Evolutionary conservation across 2,329 filamentous ascomycete genomes (phyloP), one percentile per base, ranked within the genome.

Genomic region (Colletotrichum sp.): DNA sequence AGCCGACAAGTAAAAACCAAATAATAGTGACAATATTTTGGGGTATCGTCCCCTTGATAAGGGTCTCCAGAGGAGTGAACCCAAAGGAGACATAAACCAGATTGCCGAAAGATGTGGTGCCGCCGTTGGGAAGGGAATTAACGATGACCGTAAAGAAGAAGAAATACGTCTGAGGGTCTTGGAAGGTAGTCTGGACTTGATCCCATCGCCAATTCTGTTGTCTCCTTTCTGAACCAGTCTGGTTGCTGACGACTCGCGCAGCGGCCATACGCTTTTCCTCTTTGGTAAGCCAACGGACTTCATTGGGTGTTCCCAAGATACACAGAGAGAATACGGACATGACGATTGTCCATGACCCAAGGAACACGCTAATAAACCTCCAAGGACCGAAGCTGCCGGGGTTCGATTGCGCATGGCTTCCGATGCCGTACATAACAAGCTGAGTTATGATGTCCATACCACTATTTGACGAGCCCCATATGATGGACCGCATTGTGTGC

Each of bases 151-250:
- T 26, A 12, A 57, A 9, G 24, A 57, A 57, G 52, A 57, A 57
- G 52, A 26, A 57, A 21, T 57, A 57, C 0, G 52, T 57, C 52
- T 16, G 52, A 26, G 52, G 52, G 15, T 26, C 52, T 0, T 0
- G 4, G 21, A 57, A 57, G 3, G 12, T 57, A 21, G 52, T 57
- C 0, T 6, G 0, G 0, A 57, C 21, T 16, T 57, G 52, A 0
- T 26, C 24, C 2, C 52, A 57, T 57, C 0, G 1, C 52, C 52
- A 57, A 13, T 57, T 57, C 3, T 44, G 39, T 8, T 44, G 52
- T 16, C 21, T 26, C 2, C 52, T 57, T 26, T 57, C 52, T 1
- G 52, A 57, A 8, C 52, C 1, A 0, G 6, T 57, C 5, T 16
- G 52, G 12, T 26, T 57, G 12, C n/a, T 21, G 12, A 57, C 21